Conservation (phyloP, 192 early-diverging fungal genomes). For the Chytriomyces sp. region DNA sequence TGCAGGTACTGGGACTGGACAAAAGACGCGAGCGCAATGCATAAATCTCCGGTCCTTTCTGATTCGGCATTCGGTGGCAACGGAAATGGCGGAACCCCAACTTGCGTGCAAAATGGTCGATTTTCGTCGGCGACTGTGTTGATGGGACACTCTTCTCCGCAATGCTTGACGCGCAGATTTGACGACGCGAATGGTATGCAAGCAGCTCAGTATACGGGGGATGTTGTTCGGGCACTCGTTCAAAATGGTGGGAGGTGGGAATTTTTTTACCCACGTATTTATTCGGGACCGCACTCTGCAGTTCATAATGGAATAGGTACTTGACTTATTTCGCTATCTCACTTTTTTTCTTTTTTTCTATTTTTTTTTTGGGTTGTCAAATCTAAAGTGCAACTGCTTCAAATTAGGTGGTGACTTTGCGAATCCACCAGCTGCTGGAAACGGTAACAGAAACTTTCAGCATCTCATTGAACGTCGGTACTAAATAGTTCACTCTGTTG, state of each 20-base stretch:
- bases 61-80: conserved; percentile 43
- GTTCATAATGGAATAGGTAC: conserved; percentile 42
- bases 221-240: conserved; percentile 2
- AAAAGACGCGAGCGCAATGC: conserved; percentile 53
- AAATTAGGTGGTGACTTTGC: conserved; percentile 52
- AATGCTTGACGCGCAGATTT: conserved; percentile 35
- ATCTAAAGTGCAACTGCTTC: no score
- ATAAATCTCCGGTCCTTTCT: conserved; percentile 41
- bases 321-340: no score
- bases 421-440: conserved; percentile 37
- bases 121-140: conserved; percentile 50
- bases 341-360: no score
- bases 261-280: conserved; percentile 45
- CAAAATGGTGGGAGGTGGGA: conserved; percentile 23
- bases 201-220: conserved; percentile 8
- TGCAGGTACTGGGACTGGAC: conserved; percentile 70
- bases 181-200: neutral
- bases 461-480: conserved; percentile 51
- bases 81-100: conserved; percentile 39
- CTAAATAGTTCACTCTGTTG: neutral
- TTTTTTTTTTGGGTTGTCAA: no score
- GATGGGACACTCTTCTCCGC: conserved; percentile 7
- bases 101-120: conserved; percentile 59
- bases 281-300: conserved; percentile 40
- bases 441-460: neutral